These are phyloP conservation scores for Phytophthora multivora DNA, from an alignment of 352 stramenopile species.

Conservation along the genomic window DNA sequence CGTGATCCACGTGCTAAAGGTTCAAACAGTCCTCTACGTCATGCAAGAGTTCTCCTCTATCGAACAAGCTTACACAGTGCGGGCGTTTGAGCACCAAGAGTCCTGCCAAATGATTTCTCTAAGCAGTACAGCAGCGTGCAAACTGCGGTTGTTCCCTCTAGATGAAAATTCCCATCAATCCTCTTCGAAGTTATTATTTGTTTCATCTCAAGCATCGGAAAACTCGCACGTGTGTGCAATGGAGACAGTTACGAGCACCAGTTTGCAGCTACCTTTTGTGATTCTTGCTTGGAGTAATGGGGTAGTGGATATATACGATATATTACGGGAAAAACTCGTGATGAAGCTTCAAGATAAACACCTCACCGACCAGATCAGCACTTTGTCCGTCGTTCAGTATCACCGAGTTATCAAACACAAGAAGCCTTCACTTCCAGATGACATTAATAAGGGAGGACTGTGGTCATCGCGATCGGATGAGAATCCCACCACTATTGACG, in stretches of 20 bases:
- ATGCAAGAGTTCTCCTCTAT: conserved; percentile 26
- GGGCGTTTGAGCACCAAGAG: conserved; percentile 14
- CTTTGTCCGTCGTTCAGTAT: conserved; percentile 28
- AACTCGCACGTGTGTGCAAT: conserved; percentile 15
- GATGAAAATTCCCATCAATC: conserved; percentile 3
- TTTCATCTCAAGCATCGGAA: conserved; percentile 1
- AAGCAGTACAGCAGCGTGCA: conserved; percentile 24
- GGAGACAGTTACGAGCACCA: conserved; percentile 27
- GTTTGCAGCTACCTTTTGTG: conserved; percentile 25
- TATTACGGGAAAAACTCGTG: conserved; percentile 24
- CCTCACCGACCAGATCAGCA: conserved; percentile 47
- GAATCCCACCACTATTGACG: neutral
- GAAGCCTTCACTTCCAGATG: neutral
- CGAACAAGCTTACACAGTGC: conserved; percentile 30
- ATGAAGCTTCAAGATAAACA: conserved; percentile 51
- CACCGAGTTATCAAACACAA: neutral
- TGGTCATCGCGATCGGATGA: conserved; percentile 13
- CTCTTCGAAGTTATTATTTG: conserved; percentile 15
- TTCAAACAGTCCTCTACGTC: conserved; percentile 51
- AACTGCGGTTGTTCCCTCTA: conserved; percentile 25
- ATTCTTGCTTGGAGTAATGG: conserved; percentile 59
- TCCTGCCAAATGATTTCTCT: conserved; percentile 23
- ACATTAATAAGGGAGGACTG: conserved; percentile 6
- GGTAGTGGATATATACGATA: conserved; percentile 47
- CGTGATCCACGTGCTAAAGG: conserved; percentile 71